These are phyloP conservation scores for Botrytis elliptica DNA, from an alignment of 2,329 filamentous ascomycete genomes.

Conservation along the genomic window DNA sequence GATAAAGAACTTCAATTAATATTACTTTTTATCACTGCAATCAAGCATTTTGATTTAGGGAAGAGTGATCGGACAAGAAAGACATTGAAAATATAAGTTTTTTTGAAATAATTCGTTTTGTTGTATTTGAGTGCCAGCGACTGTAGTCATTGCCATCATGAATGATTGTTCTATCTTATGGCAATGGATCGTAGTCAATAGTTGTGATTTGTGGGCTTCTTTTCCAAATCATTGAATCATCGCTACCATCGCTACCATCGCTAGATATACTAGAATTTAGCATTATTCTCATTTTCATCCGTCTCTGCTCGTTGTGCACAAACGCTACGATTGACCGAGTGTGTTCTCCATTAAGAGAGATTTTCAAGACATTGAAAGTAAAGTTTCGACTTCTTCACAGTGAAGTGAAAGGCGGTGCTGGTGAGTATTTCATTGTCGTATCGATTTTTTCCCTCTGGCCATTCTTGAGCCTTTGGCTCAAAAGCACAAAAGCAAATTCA, in stretches of 20 bases:
- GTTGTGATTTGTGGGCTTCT: neutral
- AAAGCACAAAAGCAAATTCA: neutral
- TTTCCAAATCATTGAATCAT: neutral
- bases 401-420: neutral
- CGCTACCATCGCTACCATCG: neutral
- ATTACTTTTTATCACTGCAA: neutral
- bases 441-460: neutral
- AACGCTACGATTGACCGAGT: neutral
- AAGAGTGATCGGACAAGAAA: neutral
- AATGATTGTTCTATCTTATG: neutral
- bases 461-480: neutral
- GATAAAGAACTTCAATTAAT: neutral
- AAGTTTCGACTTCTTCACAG: neutral
- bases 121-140: neutral
- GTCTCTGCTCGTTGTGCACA: neutral
- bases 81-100: no score
- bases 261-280: neutral
- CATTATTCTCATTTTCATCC: neutral
- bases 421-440: neutral
- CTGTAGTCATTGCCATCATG: neutral
- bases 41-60: neutral
- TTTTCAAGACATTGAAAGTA: neutral
- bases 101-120: neutral
- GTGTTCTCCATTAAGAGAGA: neutral
- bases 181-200: neutral